Evolutionary conservation across 257 asterid species (phyloP), one percentile per base, ranked within the genome.

Genomic region (Solanum bulbocastanum): DNA sequence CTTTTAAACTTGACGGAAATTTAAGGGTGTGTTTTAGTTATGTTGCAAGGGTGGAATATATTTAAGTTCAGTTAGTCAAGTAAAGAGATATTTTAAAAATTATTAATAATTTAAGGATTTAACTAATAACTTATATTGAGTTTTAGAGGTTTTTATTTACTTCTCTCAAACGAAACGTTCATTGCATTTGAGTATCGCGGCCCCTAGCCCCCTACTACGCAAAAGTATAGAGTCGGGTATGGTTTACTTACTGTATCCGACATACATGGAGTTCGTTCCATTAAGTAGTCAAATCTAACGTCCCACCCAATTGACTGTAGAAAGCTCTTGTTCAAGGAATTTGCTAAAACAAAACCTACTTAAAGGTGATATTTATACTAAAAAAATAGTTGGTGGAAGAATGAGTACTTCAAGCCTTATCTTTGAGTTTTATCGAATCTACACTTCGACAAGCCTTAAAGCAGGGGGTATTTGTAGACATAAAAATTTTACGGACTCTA

Each of bases 221-320:
- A 3, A 78, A 84, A 30, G n/a, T 23, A 62, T 73, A 35, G 35
- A 25, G 49, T 27, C 11, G 8, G 76, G 58, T 74, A 13, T 81
- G 73, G 85, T 72, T 6, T 46, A 79, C 87, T 6, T 46, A 79
- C 87, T 89, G 92, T 83, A 86, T 65, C 92, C 90, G 93, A 90
- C 93, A 91, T 13, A 35, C 15, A 23, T 23, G 92, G 86, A 72
- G 81, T 72, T 91, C 37, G 87, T 18, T 20, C 36, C 83, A 88
- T 86, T 72, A 86, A 62, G n/a, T 42, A 75, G 91, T 89, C 93
- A 65, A 88, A 88, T 89, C 88, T 15, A 90, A 83, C 90, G 91
- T 93, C 96, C 84, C 91, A 90, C 92, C 92, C 14, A 88, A 73
- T 93, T 91, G 93, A 92, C 93, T 90, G 90, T 11, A 37, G 87